These are phyloP conservation scores for Sugiyamaella sp. DNA, from an alignment of 1,139 yeast species.

Conservation along the genomic window DNA sequence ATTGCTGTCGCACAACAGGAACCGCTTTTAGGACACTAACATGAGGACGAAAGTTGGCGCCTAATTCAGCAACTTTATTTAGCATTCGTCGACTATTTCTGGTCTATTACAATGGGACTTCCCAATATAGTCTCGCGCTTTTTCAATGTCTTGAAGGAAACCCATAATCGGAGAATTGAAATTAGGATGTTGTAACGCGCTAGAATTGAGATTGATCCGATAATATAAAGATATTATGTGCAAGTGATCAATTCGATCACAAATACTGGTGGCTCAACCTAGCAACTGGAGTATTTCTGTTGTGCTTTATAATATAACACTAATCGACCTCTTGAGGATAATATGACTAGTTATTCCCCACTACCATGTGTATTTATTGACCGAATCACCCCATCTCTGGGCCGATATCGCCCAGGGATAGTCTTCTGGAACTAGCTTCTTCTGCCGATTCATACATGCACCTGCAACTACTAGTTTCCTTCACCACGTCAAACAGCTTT, in stretches of 20 bases:
- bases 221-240: too few relatives aligned
- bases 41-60: slow-evolving; percentile 59
- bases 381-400: not conserved
- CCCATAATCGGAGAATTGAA: slow-evolving; percentile 26
- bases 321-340: too few relatives aligned
- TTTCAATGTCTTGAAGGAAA: slow-evolving; percentile 28
- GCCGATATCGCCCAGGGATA: slow-evolving; percentile 1
- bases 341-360: too few relatives aligned
- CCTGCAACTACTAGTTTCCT: not conserved
- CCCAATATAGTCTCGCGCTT: slow-evolving; percentile 36
- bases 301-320: too few relatives aligned
- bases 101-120: slow-evolving; percentile 46
- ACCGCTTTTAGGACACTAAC: slow-evolving; percentile 70
- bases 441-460: not conserved
- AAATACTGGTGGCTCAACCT: too few relatives aligned
- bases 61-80: slow-evolving; percentile 38
- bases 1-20: slow-evolving; percentile 51
- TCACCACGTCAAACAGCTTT: not conserved
- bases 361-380: too few relatives aligned
- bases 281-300: too few relatives aligned
- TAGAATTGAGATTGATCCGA: too few relatives aligned
- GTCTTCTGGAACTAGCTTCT: not conserved
- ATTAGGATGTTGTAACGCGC: too few relatives aligned
- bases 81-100: slow-evolving; percentile 52
- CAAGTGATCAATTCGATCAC: too few relatives aligned